Conservation (phyloP, 2,329 filamentous ascomycete genomes). For the Penicillium expansum region DNA sequence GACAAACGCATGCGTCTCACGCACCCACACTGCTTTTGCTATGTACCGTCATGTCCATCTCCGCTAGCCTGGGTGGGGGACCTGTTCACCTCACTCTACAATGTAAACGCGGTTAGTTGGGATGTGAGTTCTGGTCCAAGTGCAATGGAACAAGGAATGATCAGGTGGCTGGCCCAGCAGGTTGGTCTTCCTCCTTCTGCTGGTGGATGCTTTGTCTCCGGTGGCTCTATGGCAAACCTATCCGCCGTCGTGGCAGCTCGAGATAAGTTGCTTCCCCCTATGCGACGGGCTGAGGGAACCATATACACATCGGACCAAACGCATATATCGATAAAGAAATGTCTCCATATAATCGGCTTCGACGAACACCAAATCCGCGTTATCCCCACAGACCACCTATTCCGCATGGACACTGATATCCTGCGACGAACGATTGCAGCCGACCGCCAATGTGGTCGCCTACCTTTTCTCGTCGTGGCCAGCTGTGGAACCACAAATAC, state of each 20-base stretch:
- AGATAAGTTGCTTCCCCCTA: slow-evolving; percentile 7
- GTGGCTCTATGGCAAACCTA: slow-evolving; percentile 25
- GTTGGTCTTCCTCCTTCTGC: slow-evolving; percentile 13
- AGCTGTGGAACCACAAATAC: slow-evolving; percentile 22
- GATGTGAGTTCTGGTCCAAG: background rate
- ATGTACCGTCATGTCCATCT: slow-evolving; percentile 6
- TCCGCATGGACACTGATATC: too few relatives aligned
- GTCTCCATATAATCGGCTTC: slow-evolving; percentile 16
- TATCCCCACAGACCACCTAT: slow-evolving; percentile 4
- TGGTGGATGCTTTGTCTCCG: slow-evolving; percentile 21
- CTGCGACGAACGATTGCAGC: too few relatives aligned
- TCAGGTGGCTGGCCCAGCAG: slow-evolving; percentile 16
- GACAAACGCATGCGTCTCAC: slow-evolving; percentile 9
- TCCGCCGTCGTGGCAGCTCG: slow-evolving; percentile 20
- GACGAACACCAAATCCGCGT: slow-evolving; percentile 12
- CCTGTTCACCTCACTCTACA: background rate
- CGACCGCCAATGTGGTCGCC: slow-evolving; percentile 5
- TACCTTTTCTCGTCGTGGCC: slow-evolving; percentile 19
- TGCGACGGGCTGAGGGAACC: slow-evolving; percentile 5
- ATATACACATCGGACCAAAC: slow-evolving; percentile 21
- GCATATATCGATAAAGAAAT: slow-evolving; percentile 18
- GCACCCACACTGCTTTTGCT: slow-evolving; percentile 13
- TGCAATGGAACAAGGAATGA: slow-evolving; percentile 10
- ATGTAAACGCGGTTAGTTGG: background rate
- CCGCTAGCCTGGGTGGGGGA: slow-evolving; percentile 9